phyloP scores from a whole-genome alignment of 2,329 filamentous ascomycete species.

The Cryphonectria nitschkei region DNA sequence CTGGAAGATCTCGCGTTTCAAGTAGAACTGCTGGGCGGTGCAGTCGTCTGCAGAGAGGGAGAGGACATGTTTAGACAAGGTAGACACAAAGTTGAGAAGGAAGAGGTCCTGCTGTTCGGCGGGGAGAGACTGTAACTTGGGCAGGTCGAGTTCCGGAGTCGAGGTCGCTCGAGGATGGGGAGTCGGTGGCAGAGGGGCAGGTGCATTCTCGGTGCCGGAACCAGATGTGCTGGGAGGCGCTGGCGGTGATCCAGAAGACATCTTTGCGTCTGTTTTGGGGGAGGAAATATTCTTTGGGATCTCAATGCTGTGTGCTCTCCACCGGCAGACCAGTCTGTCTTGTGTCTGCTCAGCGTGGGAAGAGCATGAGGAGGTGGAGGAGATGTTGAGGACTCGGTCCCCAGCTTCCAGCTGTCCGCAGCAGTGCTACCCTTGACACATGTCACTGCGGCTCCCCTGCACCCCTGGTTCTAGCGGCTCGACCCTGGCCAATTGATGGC shows the following conservation, averaged over 20 bases:
- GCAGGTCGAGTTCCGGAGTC: constrained; percentile 79
- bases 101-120: constrained; percentile 96
- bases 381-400: constrained; percentile 11
- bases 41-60: constrained; percentile 76
- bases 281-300: constrained; percentile 8
- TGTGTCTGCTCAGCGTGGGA: constrained; percentile 7
- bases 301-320: constrained; percentile 18
- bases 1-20: constrained; percentile 94
- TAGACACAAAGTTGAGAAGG: constrained; percentile 84
- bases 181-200: constrained; percentile 33
- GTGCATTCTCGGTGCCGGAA: constrained; percentile 36
- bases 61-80: constrained; percentile 79
- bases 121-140: constrained; percentile 86
- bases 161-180: constrained; percentile 39
- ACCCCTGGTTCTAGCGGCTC: constrained; percentile 26
- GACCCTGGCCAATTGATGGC: constrained; percentile 19
- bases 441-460: constrained; percentile 19
- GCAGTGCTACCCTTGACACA: constrained; percentile 23
- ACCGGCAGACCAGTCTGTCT: constrained; percentile 15
- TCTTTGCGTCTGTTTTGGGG: constrained; percentile 11
- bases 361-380: constrained; percentile 1
- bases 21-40: constrained; percentile 83
- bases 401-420: constrained; percentile 28
- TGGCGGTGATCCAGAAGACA: constrained; percentile 31
- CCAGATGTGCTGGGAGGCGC: constrained; percentile 32